Evolutionary conservation across 257 asterid genomes (phyloP), one percentile per base, ranked within the genome.

Genomic region (Nemophila menziesii): DNA sequence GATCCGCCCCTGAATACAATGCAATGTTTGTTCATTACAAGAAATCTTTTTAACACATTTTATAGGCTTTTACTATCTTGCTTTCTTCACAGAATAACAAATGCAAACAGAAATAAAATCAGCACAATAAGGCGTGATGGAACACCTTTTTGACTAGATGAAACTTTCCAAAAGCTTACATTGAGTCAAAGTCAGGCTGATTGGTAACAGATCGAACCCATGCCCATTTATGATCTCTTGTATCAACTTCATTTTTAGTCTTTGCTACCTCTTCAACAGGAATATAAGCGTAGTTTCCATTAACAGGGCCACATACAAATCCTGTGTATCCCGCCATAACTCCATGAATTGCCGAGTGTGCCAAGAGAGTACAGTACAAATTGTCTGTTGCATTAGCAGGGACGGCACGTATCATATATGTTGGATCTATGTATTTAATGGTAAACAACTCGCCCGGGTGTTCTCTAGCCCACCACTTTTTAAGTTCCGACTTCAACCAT

Each of bases 301-400:
- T 86, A 11, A 86, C 61, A 0, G 79, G 92, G 0, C 96, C 92
- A 10, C 56, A 49, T 0, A 78, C 93, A 7, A 81, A 86, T 0
- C 92, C 93, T 2, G 86, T 86, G 57, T 75, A 78, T 3, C 96
- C 96, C 1, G 81, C 94, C 96, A 86, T 86, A 0, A 79, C 86
- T 0, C 96, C 96, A 2, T 86, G 94, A 19, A 86, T 71, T 1
- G 84, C 81, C 0, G 90, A 69, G 63, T 86, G 92, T 0, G 90
- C 96, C 51, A 81, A 1, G 2, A 86, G 69, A 0, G 92, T 81
- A 46, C 92, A 81, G 33, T 86, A 78, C 51, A 77, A 20, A 37
- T 75, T 86, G 44, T 81, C 96, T 0, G 87, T 60, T 0, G 92
- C 89, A 18, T 86, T 82, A 0, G 92, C 81, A 9, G 89, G 65